Base-by-base conservation (phyloP, 2,329 filamentous ascomycete species). In the Colletotrichum tamarilloi region DNA sequence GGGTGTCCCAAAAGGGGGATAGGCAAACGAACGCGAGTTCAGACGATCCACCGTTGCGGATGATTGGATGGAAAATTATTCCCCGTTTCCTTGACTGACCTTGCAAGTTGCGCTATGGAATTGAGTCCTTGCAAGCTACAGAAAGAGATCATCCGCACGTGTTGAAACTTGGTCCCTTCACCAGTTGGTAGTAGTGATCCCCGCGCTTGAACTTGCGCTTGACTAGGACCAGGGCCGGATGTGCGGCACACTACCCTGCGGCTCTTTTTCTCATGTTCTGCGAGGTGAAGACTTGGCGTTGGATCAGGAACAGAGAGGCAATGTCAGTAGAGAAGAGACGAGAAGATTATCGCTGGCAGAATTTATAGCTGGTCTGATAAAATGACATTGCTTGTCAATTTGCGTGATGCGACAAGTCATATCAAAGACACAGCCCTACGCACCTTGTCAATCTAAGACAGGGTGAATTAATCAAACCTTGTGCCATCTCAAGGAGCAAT, bases 11-110 rank as follows among this genome's bases (percentile, higher is more conserved):
- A 14, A 12, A 63, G 5, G 16, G 55, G 62, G 11, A 52, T 49
- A 49, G 16, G 19, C 42, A 60, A 60, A 52, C 11, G 46, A 65
- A 46, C 12, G 52, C 64, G 52, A 63, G 22, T 56, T 65, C 59
- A 49, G 70, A 65, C 32, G 66, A 55, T n/a, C 14, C 26, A 22
- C 14, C 22, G 12, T 3, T 12, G n/a, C 12, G 2, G 6, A 5
- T 49, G 70, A 32, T 73, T 69, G 66, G 62, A 73, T 65, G 70
- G 60, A 56, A 65, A 49, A 24, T 22, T 9, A 59, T 56, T 62
- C 55, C 57, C 60, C 70, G 59, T 65, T 64, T 32, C 42, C 42
- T n/a, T 22, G 22, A 14, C 22, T 30, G 38, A 9, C 30, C 24
- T n/a, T 58, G 22, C 52, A 56, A 7, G 2, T 42, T 42, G 6